Percentiles rank a stretch among this genome's conserved stretches.
Evolutionary conservation across 176 grass and related monocot species (phyloP).

Genomic region (bread wheat (Triticum aestivum)): DNA sequence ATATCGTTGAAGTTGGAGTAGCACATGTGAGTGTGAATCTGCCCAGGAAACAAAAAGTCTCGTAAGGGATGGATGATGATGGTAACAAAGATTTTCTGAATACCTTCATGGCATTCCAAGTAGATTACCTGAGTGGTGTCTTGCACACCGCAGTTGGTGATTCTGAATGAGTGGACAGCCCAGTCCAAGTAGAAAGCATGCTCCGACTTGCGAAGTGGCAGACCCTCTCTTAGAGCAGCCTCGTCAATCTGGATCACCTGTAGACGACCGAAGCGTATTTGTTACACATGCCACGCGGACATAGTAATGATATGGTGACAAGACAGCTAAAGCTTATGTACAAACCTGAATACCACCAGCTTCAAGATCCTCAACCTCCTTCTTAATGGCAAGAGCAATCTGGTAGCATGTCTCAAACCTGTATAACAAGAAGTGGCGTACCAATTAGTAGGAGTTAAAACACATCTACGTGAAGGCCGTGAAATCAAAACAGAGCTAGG

Average conservation of each 20-base stretch:
- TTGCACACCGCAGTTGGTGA: conserved; percentile 80
- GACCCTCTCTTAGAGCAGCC: conserved; percentile 85
- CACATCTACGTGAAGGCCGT: conserved; percentile 2
- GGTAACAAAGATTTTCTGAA: not conserved
- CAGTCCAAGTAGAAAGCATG: conserved; percentile 93
- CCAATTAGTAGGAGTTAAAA: conserved; percentile 5
- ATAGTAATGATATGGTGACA: not conserved
- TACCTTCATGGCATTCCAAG: conserved; percentile 7
- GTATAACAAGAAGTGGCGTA: not conserved
- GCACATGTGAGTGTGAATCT: conserved; percentile 99
- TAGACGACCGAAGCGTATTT: conserved; percentile 11
- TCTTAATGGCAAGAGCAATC: conserved; percentile 97
- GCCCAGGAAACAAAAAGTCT: not conserved
- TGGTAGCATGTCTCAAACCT: conserved; percentile 99
- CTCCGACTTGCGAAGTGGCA: conserved; percentile 87
- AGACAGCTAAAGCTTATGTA: conserved; percentile 8
- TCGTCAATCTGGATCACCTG: conserved; percentile 99
- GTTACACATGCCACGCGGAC: not conserved
- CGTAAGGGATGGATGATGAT: not conserved
- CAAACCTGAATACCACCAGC: conserved; percentile 85
- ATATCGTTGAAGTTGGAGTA: conserved; percentile 99
- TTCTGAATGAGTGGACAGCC: conserved; percentile 97
- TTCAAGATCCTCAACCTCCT: conserved; percentile 91
- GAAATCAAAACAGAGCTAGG: not conserved
- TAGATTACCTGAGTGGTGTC: conserved; percentile 87